Evolutionary conservation across 1,139 yeast species (phyloP).

Genomic region (Debaryomyces psychrophilus): DNA sequence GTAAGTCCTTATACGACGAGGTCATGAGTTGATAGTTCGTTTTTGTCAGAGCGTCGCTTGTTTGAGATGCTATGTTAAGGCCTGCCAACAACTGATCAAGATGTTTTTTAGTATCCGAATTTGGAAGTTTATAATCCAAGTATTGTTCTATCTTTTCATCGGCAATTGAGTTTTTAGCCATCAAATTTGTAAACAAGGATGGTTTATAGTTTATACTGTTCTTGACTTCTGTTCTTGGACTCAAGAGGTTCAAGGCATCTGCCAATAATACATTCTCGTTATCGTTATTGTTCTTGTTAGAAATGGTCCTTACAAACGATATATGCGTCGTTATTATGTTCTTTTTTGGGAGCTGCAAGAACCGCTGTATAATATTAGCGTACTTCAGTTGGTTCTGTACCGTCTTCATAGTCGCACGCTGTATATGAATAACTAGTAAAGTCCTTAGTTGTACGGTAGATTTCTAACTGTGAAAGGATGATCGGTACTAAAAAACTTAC

Average conservation of each 20-base stretch:
- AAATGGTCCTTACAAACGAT: neutral
- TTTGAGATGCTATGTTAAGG: constrained; percentile 7
- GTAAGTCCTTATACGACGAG: constrained; percentile 25
- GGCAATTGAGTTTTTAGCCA: constrained; percentile 32
- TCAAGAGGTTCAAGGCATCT: constrained; percentile 44
- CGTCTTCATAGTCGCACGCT: neutral
- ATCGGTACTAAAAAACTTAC: constrained; percentile 6
- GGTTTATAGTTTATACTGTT: constrained; percentile 31
- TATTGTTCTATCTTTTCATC: constrained; percentile 14
- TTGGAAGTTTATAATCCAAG: constrained; percentile 12
- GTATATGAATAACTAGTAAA: neutral
- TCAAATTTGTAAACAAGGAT: constrained; percentile 36
- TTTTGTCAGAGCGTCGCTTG: constrained; percentile 15
- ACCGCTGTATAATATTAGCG: neutral
- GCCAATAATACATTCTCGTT: constrained; percentile 34
- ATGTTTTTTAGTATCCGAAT: constrained; percentile 11
- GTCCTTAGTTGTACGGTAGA: neutral
- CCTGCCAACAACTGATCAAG: constrained; percentile 15
- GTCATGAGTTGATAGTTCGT: constrained; percentile 17
- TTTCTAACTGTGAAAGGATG: neutral
- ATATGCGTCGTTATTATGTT: neutral
- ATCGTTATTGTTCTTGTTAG: constrained; percentile 6
- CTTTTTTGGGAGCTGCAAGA: neutral
- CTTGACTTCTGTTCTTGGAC: constrained; percentile 22
- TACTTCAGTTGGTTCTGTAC: neutral